Conservation (phyloP, 1,284 basidiomycete genomes). For the Sporisorium exsertum region DNA sequence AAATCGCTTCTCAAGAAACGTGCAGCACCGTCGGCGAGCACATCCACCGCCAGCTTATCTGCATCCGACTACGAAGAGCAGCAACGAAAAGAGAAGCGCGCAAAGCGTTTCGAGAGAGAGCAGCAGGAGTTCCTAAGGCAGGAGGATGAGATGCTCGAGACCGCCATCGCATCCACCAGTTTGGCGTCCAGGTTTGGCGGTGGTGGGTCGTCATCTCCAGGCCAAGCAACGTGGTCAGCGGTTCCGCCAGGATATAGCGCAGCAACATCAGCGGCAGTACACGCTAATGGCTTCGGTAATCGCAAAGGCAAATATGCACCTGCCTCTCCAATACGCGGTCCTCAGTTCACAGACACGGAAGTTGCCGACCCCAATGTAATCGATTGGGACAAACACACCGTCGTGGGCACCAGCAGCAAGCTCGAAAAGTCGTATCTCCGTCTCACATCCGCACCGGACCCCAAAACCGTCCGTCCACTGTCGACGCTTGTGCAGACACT, state of each 20-base stretch:
- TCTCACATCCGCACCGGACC: conserved; percentile 95
- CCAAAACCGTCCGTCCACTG: conserved; percentile 91
- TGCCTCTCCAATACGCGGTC: conserved; percentile 3
- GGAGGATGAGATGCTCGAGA: conserved; percentile 49
- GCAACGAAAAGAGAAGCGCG: conserved; percentile 63
- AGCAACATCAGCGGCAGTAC: not conserved
- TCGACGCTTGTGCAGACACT: conserved; percentile 86
- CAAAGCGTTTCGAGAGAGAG: conserved; percentile 65
- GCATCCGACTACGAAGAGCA: conserved; percentile 49
- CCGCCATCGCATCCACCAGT: conserved; percentile 52
- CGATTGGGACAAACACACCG: conserved; percentile 95
- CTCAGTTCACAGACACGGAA: conserved; percentile 34
- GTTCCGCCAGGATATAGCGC: not conserved
- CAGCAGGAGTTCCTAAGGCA: conserved; percentile 56
- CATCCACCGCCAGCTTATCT: conserved; percentile 3
- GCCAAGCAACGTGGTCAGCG: conserved; percentile 33
- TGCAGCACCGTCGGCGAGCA: conserved; percentile 10
- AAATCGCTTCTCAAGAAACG: conserved; percentile 47
- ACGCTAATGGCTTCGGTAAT: conserved; percentile 12
- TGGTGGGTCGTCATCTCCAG: not conserved
- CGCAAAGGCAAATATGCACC: conserved; percentile 15
- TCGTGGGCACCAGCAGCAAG: conserved; percentile 88
- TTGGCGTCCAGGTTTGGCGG: conserved; percentile 53
- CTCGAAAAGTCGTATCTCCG: conserved; percentile 96
- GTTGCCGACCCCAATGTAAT: conserved; percentile 76